These are phyloP conservation scores for Vitis labrusca DNA, from an alignment of 164 flowering plant species.

Conservation along the genomic window DNA sequence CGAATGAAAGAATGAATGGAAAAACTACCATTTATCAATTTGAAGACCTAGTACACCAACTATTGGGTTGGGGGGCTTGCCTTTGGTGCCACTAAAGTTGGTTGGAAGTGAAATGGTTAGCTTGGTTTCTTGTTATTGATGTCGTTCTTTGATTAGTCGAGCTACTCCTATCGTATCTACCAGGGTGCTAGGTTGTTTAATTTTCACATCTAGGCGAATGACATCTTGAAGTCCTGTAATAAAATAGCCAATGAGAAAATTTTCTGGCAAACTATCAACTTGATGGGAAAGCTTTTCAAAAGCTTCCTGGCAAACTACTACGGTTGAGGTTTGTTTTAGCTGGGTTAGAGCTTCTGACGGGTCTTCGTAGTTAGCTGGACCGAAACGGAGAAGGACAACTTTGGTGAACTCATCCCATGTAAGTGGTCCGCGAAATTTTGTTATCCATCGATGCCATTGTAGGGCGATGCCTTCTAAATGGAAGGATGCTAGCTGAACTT, in stretches of 20 bases:
- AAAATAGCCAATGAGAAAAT: not conserved
- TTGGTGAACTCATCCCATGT: slow-evolving; percentile 3
- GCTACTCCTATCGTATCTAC: not conserved
- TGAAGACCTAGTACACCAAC: not conserved
- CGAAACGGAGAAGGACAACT: not conserved
- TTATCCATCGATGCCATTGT: slow-evolving; percentile 4
- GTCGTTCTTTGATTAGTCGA: not conserved
- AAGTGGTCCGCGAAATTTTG: not conserved
- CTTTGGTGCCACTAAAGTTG: not conserved
- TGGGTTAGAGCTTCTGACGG: not conserved
- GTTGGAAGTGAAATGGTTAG: too few relatives aligned
- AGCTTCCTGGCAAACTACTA: not conserved
- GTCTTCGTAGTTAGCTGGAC: not conserved
- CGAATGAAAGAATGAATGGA: too few relatives aligned
- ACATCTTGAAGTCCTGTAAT: not conserved
- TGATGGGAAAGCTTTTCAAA: not conserved
- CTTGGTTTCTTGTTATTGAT: not conserved
- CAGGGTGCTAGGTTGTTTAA: not conserved
- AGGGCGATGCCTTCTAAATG: not conserved
- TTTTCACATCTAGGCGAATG: not conserved
- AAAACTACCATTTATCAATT: too few relatives aligned
- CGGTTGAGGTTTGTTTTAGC: not conserved
- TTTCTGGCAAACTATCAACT: slow-evolving; percentile 1
- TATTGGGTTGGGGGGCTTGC: not conserved
- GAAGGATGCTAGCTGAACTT: slow-evolving; percentile 2